Evolutionary conservation across 2,329 filamentous ascomycete species (phyloP).

Genomic region (Penicillium griseofulvum): DNA sequence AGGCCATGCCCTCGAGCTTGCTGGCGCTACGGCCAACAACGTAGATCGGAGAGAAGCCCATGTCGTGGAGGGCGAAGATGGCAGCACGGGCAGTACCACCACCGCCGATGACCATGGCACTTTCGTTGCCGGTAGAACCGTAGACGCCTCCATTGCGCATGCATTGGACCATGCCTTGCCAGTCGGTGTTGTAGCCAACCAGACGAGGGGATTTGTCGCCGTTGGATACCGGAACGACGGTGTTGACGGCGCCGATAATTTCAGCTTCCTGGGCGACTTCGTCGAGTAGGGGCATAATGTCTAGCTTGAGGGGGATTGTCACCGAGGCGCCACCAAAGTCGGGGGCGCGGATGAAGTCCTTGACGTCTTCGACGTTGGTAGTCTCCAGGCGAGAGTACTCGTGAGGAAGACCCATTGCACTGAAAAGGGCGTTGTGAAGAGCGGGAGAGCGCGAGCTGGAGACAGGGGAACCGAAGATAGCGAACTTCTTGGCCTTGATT

Average conservation of each 20-base stretch:
- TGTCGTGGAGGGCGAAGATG: conserved; percentile 78
- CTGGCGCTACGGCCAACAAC: conserved; percentile 72
- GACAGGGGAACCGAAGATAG: conserved; percentile 84
- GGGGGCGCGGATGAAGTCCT: conserved; percentile 63
- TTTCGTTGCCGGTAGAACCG: conserved; percentile 39
- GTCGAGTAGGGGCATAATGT: conserved; percentile 79
- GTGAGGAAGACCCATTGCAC: conserved; percentile 75
- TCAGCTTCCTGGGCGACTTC: conserved; percentile 74
- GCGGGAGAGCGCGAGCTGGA: conserved; percentile 78
- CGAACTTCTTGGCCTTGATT: conserved; percentile 73
- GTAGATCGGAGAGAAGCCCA: conserved; percentile 84
- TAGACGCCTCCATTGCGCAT: conserved; percentile 67
- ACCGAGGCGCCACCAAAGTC: conserved; percentile 92
- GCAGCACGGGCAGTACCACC: conserved; percentile 91
- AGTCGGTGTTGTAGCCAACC: conserved; percentile 91
- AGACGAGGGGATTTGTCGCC: conserved; percentile 53
- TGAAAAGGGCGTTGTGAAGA: conserved; percentile 84
- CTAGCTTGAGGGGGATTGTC: conserved; percentile 90
- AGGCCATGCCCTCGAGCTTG: conserved; percentile 66
- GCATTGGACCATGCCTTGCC: conserved; percentile 82
- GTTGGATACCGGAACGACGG: conserved; percentile 65
- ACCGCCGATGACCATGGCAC: conserved; percentile 81
- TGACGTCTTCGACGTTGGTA: conserved; percentile 59
- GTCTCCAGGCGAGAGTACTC: conserved; percentile 77
- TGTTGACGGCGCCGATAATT: conserved; percentile 90